These are phyloP conservation scores for Podospora sp. DNA, from an alignment of 495 filamentous ascomycete genomes.

Conservation along the genomic window DNA sequence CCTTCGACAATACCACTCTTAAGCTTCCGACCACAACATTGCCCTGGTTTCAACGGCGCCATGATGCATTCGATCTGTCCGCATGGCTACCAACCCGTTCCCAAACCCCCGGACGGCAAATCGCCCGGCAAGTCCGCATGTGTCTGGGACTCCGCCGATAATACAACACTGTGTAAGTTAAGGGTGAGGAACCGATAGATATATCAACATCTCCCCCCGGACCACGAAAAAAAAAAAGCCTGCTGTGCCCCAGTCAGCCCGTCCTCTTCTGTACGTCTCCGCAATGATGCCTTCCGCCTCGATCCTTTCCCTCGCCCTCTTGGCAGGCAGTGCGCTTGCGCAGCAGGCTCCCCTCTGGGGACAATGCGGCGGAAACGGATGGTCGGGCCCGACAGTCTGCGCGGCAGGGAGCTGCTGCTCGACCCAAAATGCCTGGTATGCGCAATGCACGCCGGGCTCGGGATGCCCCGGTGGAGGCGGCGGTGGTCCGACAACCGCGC, in stretches of 20 bases:
- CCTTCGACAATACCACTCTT: constrained; percentile 5
- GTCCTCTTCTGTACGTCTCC: no score
- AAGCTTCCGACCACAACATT: not conserved
- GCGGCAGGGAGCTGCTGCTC: constrained; percentile 12
- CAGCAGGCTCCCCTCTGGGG: constrained; percentile 9
- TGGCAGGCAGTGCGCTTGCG: constrained; percentile 4
- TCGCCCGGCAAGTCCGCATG: not conserved
- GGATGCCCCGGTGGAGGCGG: constrained; percentile 4
- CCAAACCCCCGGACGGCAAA: constrained; percentile 4
- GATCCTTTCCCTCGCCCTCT: constrained; percentile 9
- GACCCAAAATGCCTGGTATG: constrained; percentile 8
- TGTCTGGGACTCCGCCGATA: not conserved
- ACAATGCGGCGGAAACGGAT: constrained; percentile 11
- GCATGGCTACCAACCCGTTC: no score
- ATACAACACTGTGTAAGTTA: not conserved
- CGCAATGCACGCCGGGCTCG: constrained; percentile 5
- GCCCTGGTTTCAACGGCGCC: constrained; percentile 4
- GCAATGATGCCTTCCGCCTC: constrained; percentile 1
- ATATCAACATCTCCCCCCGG: no score
- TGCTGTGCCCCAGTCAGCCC: no score
- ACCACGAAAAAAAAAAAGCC: no score
- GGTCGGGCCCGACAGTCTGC: constrained; percentile 1
- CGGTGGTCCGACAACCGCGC: constrained; percentile 6
- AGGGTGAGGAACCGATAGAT: no score
- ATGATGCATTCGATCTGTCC: constrained; percentile 7